phyloP scores from a whole-genome alignment of 2,329 filamentous ascomycete species.

The Didymella exigua region DNA sequence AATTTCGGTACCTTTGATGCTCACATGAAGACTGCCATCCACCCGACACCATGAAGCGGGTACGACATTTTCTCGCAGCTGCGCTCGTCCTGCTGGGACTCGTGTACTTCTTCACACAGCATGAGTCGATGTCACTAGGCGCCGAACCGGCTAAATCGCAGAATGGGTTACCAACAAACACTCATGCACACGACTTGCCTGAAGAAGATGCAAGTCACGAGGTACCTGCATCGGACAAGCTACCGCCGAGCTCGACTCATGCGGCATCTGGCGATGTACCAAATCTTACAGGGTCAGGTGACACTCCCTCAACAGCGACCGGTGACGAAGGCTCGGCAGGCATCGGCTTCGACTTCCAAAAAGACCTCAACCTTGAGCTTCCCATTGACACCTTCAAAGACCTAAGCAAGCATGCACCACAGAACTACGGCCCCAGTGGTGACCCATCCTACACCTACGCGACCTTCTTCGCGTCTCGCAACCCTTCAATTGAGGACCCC shows the following conservation, averaged over 20 bases:
- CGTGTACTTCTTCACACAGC: conserved; percentile 6
- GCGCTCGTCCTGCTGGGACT: conserved; percentile 9
- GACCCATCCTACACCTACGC: conserved; percentile 36
- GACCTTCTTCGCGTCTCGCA: conserved; percentile 41
- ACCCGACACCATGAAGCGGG: conserved; percentile 11
- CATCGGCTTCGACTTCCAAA: conserved; percentile 29
- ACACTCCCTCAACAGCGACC: neutral
- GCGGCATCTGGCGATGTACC: neutral
- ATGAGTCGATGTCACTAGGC: conserved; percentile 1
- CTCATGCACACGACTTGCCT: neutral
- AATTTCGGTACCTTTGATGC: neutral
- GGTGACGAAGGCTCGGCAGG: neutral
- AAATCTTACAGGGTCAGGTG: neutral
- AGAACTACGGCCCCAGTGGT: conserved; percentile 29
- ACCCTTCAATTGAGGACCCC: conserved; percentile 41
- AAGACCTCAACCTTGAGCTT: conserved; percentile 34
- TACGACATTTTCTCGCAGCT: conserved; percentile 4
- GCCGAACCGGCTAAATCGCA: neutral
- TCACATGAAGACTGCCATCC: neutral
- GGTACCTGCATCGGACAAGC: neutral
- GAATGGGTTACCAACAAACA: neutral
- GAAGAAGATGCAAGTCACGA: neutral
- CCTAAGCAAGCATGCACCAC: conserved; percentile 27
- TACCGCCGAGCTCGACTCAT: neutral
- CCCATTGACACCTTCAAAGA: conserved; percentile 23